phyloP scores from a whole-genome alignment of 192 early-diverging fungal genomes.

The Gigaspora rosea region DNA sequence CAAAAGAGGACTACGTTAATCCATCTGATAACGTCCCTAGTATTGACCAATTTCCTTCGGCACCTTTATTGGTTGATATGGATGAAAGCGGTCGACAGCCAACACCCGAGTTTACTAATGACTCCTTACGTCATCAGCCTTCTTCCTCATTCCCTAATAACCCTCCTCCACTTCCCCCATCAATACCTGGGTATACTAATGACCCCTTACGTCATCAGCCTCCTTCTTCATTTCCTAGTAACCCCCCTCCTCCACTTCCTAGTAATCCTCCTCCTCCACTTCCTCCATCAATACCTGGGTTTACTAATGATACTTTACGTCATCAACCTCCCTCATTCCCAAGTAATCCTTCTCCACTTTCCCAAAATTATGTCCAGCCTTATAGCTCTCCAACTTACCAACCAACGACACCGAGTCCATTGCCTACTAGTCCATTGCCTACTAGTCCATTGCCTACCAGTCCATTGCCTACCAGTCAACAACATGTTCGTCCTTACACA shows the following conservation, averaged over 20 bases:
- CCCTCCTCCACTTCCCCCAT: not conserved
- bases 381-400: slow-evolving; percentile 35
- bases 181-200: not conserved
- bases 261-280: slow-evolving; percentile 8
- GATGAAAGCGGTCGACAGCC: slow-evolving; percentile 1
- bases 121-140: slow-evolving; percentile 8
- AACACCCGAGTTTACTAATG: not conserved
- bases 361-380: slow-evolving; percentile 36
- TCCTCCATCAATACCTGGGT: not conserved
- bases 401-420: slow-evolving; percentile 14
- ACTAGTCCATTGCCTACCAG: not conserved
- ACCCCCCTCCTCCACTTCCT: slow-evolving; percentile 16
- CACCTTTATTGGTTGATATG: not conserved
- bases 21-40: slow-evolving; percentile 28
- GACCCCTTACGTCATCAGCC: slow-evolving; percentile 5
- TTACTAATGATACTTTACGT: not conserved
- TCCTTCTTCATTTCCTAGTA: not conserved
- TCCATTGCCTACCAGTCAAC: slow-evolving; percentile 6
- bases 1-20: not conserved
- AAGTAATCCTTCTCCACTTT: not conserved
- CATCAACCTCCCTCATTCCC: not conserved
- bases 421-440: slow-evolving; percentile 11
- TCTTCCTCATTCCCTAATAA: slow-evolving; percentile 1
- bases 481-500: slow-evolving; percentile 6
- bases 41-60: slow-evolving; percentile 39